phyloP scores from a whole-genome alignment of 805 yeast genomes.

The Ogataea haglerorum region DNA sequence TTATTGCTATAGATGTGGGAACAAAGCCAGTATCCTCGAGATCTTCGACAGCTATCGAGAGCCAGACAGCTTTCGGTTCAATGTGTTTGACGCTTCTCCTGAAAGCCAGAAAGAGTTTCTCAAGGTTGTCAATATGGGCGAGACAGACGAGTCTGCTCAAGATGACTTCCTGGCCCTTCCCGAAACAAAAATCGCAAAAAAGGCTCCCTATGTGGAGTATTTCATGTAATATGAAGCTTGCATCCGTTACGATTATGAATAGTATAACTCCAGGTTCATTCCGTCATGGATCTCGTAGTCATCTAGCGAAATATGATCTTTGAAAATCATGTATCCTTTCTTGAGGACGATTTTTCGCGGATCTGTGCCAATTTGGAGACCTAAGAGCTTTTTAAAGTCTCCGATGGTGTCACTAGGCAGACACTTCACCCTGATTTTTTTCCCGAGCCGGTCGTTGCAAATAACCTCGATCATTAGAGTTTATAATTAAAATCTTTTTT shows the following conservation, averaged over 20 bases:
- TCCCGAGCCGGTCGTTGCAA: conserved; percentile 81
- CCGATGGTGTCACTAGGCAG: conserved; percentile 81
- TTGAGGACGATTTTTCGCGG: conserved; percentile 66
- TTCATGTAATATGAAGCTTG: conserved; percentile 30
- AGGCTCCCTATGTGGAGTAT: conserved; percentile 41
- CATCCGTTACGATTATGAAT: conserved; percentile 38
- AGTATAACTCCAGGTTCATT: conserved; percentile 79
- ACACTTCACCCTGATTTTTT: conserved; percentile 84
- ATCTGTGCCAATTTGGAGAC: conserved; percentile 78
- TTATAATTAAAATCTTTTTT: not conserved
- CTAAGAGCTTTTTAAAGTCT: conserved; percentile 81
- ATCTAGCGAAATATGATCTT: conserved; percentile 87
- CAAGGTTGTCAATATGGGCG: conserved; percentile 38
- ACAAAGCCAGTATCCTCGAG: conserved; percentile 95
- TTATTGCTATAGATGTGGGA: conserved; percentile 95
- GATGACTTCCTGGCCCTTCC: conserved; percentile 15
- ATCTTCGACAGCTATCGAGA: conserved; percentile 55
- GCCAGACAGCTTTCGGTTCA: conserved; percentile 64
- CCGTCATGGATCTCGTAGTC: conserved; percentile 95
- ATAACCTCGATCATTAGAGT: conserved; percentile 63
- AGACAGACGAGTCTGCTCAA: conserved; percentile 16
- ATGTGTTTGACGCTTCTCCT: conserved; percentile 96
- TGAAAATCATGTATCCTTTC: conserved; percentile 79
- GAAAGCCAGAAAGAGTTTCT: conserved; percentile 68
- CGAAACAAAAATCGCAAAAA: conserved; percentile 26